Percentiles rank a stretch among this genome's conserved stretches.
Evolutionary conservation across 495 filamentous ascomycete genomes (phyloP).

Genomic region (Podospora bellae-mahoneyi): DNA sequence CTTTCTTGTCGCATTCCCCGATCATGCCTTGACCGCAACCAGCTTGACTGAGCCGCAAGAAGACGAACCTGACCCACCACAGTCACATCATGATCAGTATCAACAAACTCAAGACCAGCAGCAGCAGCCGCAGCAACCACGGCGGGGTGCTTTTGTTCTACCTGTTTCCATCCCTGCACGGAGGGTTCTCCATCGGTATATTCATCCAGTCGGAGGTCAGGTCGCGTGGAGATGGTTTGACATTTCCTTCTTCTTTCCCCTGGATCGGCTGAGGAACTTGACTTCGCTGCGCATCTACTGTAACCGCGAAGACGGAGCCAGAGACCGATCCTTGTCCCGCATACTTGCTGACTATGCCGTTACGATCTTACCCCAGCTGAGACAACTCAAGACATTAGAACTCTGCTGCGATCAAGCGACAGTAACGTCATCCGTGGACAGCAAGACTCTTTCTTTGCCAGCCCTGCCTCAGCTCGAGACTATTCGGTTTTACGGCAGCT

Average conservation of each 20-base stretch:
- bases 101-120: neutral
- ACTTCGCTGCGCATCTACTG: slow-evolving; percentile 35
- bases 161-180: neutral
- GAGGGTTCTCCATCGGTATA: slow-evolving; percentile 16
- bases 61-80: neutral
- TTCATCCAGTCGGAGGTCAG: neutral
- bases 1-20: slow-evolving; percentile 32
- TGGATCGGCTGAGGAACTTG: slow-evolving; percentile 22
- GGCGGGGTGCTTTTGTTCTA: neutral
- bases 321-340: slow-evolving; percentile 26
- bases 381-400: slow-evolving; percentile 33
- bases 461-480: slow-evolving; percentile 31
- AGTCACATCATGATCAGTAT: neutral
- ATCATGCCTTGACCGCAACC: slow-evolving; percentile 19
- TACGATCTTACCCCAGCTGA: slow-evolving; percentile 18
- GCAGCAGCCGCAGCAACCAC: neutral
- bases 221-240: slow-evolving; percentile 8
- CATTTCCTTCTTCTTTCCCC: slow-evolving; percentile 19
- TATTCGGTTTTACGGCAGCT: slow-evolving; percentile 34
- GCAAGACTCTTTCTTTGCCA: slow-evolving; percentile 12
- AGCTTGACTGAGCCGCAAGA: neutral
- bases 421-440: neutral
- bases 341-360: slow-evolving; percentile 31
- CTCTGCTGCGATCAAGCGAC: slow-evolving; percentile 22
- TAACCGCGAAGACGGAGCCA: slow-evolving; percentile 30